These are phyloP conservation scores for Leccinum subgranulosum DNA, from an alignment of 768 basidiomycete genomes.

Conservation along the genomic window DNA sequence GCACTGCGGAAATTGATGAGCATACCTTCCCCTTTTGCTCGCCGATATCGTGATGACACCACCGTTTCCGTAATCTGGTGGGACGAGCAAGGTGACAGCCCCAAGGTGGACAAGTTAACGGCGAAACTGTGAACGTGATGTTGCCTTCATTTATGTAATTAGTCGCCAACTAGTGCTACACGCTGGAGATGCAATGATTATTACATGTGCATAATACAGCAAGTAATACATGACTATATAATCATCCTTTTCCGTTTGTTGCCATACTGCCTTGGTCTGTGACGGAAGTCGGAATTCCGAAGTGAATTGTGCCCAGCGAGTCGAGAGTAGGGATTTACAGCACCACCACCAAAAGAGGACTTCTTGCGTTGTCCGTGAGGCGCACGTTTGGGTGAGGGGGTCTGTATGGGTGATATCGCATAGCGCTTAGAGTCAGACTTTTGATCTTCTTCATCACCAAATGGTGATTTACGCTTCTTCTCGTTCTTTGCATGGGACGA, in stretches of 20 bases:
- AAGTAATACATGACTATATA: constrained; percentile 29
- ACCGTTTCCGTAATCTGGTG: constrained; percentile 86
- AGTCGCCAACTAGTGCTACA: background rate
- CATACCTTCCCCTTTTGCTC: constrained; percentile 77
- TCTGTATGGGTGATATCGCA: constrained; percentile 18
- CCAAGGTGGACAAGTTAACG: constrained; percentile 37
- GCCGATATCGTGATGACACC: constrained; percentile 79
- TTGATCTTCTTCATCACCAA: constrained; percentile 29
- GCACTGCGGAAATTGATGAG: constrained; percentile 63
- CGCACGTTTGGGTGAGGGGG: constrained; percentile 23
- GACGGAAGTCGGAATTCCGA: constrained; percentile 21
- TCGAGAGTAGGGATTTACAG: constrained; percentile 35
- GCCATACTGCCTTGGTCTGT: constrained; percentile 28
- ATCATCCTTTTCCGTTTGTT: constrained; percentile 35
- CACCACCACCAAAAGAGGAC: constrained; percentile 30
- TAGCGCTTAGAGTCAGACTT: constrained; percentile 19
- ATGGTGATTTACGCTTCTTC: constrained; percentile 41
- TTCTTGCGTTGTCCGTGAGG: constrained; percentile 23
- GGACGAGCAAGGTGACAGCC: constrained; percentile 55
- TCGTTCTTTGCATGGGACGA: constrained; percentile 24
- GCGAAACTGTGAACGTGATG: constrained; percentile 46
- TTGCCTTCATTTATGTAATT: background rate
- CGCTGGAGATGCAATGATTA: background rate
- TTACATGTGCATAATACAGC: constrained; percentile 8
- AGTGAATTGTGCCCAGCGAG: constrained; percentile 36